A percentile compares a stretch with the other conserved stretches of the same genome.
Conservation (phyloP, 306 rosid species). For the Prunus davidiana region DNA sequence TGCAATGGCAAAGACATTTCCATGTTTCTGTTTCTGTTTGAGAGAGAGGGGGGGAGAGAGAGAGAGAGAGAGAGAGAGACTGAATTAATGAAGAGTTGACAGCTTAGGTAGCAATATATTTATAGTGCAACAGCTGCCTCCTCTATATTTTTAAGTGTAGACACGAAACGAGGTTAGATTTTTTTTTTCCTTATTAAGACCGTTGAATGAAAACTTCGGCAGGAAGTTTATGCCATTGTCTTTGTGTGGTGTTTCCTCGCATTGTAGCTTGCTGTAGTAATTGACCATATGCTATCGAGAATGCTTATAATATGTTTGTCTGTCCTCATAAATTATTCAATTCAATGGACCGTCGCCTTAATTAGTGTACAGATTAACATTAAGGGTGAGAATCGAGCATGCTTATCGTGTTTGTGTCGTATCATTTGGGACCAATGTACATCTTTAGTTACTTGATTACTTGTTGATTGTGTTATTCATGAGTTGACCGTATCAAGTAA, state of each 20-base stretch:
- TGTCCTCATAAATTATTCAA: not conserved
- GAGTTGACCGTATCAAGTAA: no score
- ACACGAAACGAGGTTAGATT: not conserved
- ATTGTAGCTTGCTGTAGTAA: not conserved
- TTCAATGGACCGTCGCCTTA: not conserved
- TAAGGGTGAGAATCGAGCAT: not conserved
- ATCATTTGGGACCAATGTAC: not conserved
- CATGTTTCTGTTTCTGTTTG: not conserved
- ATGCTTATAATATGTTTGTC: not conserved
- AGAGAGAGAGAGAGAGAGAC: not conserved
- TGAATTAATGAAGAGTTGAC: not conserved
- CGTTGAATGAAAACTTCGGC: conserved; percentile 6
- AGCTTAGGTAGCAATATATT: not conserved
- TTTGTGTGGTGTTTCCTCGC: conserved; percentile 6
- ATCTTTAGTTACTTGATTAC: no score
- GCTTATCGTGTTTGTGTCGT: not conserved
- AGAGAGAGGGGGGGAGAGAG: not conserved
- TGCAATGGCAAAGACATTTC: conserved; percentile 25
- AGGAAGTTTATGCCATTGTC: not conserved
- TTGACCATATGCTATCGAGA: not conserved
- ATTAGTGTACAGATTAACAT: not conserved
- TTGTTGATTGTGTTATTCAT: no score
- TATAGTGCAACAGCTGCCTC: not conserved
- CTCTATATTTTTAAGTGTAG: not conserved
- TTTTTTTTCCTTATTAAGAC: not conserved